Base-by-base conservation (phyloP, 2,329 filamentous ascomycete species). In the Phoma sp. region DNA sequence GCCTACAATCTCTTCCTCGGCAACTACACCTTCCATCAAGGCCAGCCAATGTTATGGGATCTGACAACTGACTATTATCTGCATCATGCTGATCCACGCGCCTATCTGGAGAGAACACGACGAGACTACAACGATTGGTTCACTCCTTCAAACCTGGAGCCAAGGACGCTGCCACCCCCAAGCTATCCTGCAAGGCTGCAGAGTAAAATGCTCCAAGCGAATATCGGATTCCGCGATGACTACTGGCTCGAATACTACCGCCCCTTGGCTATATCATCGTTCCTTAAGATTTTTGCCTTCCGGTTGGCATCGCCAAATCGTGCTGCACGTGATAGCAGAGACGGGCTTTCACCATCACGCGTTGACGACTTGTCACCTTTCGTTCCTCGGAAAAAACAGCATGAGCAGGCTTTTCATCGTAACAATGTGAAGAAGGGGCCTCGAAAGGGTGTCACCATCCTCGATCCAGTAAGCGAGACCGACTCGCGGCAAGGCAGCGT, bases 231-330 rank as follows among this genome's bases (percentile, higher is more conserved):
- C 56, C 92, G 91, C 57, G 94, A 98, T 70, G 92, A 98, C 74
- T 99, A 96, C 75, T 99, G 95, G 95, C 81, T 95, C 7, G 95
- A 99, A 73, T 98, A 97, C 74, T 99, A 99, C 72, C 87, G 93
- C 13, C 95, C 95, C 0, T 83, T 91, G 7, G 91, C 90, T 0
- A 78, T 98, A 1, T 96, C 95, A 0, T 95, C 92, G 0, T 92
- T 98, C 63, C 84, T 88, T 13, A 99, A 97, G 72, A 90, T 97
- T 73, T 97, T 96, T 71, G 86, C 92, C 0, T 96, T 90, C 76
- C 92, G 91, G 71, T 91, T 98, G 84, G 96, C 94, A 70, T 68
- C 65, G 6, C 95, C 91, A 4, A 86, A 93, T 60, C 90, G 89
- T 57, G 93, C 94, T 71, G 88, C 94, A 35, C 89, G 90, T 6